Base-by-base conservation (phyloP, 2,329 filamentous ascomycete species). In the Colletotrichum gloeosporioides region DNA sequence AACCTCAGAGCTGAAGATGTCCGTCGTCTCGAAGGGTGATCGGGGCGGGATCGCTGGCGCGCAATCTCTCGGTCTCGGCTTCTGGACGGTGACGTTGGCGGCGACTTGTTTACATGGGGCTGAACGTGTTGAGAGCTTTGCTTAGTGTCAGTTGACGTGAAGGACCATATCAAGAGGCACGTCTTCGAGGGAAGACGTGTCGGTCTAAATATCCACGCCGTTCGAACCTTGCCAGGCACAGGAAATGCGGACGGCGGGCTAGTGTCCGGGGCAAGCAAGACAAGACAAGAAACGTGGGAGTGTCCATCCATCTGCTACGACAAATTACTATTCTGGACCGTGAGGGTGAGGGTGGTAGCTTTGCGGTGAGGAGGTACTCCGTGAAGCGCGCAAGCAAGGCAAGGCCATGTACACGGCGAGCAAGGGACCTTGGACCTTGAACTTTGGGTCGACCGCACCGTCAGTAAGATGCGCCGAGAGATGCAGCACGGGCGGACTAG, bases 401-500 rank as follows among this genome's bases (percentile, higher is more conserved):
- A 53, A 71, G 72, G 69, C 59, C 44, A 71, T 75, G 72, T 75
- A 75, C 72, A 75, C 29, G 10, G 16, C 25, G 36, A 69, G 70
- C 74, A 69, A 74, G 74, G 72, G 68, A 70, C 68, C 66, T 69
- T 29, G 68, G 68, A 70, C 27, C 25, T 57, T 27, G 36, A 27
- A 68, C 55, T 29, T 64, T 44, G 62, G 39, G 69, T 73, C 57
- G 49, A 73, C 63, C 62, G 62, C 68, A 63, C 57, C 69, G 55
- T 69, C 64, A 49, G 61, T 65, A 69, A 73, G 73, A 76, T 76
- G 64, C 73, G 73, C 70, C 70, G 74, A 76, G 70, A 76, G 71
- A 76, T 76, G 74, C 74, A 76, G 74, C 74, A 76, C 74, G 70
- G 70, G 64, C 74, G n/a, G 59, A 49, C 74, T 76, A 69, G 65